phyloP scores from a whole-genome alignment of 1,139 yeast species.

The Arxiozyma telluris region DNA sequence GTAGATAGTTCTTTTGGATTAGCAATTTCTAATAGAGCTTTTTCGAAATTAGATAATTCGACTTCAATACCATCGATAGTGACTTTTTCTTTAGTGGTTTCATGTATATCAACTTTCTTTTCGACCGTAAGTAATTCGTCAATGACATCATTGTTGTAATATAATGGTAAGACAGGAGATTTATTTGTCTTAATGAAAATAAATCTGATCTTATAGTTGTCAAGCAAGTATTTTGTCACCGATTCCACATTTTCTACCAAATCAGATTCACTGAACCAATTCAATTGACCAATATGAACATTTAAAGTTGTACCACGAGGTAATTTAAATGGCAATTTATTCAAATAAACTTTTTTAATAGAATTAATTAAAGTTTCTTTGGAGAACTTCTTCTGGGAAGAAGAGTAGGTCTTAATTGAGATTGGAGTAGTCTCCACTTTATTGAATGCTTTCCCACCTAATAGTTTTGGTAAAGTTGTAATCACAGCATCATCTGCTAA shows the following conservation, averaged over 20 bases:
- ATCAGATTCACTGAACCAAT: conserved; percentile 34
- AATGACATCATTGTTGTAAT: conserved; percentile 54
- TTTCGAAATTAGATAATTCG: conserved; percentile 55
- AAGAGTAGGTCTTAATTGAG: conserved; percentile 41
- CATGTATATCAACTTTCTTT: conserved; percentile 27
- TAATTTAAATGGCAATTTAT: conserved; percentile 53
- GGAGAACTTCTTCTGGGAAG: conserved; percentile 38
- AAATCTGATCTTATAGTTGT: conserved; percentile 44
- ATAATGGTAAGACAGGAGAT: conserved; percentile 83
- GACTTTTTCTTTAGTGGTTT: conserved; percentile 30
- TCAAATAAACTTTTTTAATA: conserved; percentile 45
- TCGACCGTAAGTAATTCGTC: conserved; percentile 32
- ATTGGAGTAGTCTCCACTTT: conserved; percentile 59
- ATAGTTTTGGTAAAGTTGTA: conserved; percentile 67
- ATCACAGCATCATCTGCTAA: conserved; percentile 76
- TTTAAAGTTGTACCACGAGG: conserved; percentile 68
- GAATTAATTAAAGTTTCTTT: conserved; percentile 48
- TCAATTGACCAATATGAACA: conserved; percentile 57
- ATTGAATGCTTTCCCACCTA: conserved; percentile 83
- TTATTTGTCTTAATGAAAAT: conserved; percentile 58
- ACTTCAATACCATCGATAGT: conserved; percentile 34
- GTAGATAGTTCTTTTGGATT: conserved; percentile 48
- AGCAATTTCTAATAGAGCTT: conserved; percentile 72
- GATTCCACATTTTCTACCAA: conserved; percentile 48
- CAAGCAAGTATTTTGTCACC: conserved; percentile 44